These are phyloP conservation scores for Vigna radiata DNA, from an alignment of 306 rosid genomes.

Conservation along the genomic window DNA sequence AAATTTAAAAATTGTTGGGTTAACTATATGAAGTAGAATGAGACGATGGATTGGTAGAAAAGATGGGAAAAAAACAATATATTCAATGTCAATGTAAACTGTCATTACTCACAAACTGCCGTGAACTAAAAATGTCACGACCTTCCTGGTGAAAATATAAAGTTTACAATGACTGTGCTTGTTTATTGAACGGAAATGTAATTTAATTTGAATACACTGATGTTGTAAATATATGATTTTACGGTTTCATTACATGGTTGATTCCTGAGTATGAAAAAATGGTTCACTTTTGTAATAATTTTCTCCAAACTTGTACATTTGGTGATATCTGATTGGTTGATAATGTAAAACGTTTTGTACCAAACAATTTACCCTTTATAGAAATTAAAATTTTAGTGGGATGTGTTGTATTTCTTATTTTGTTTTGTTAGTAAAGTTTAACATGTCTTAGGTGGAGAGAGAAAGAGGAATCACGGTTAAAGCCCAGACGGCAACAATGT, in stretches of 20 bases:
- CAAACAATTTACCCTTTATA: background rate
- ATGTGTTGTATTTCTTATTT: constrained; percentile 31
- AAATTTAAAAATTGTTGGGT: constrained; percentile 1
- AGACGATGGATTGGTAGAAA: background rate
- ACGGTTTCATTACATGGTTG: background rate
- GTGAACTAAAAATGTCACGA: too few relatives aligned
- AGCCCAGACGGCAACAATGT: constrained; percentile 98
- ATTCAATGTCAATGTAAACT: background rate
- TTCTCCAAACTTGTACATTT: background rate
- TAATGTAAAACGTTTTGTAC: background rate
- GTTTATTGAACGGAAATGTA: background rate
- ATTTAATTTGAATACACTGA: background rate
- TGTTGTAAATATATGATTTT: background rate
- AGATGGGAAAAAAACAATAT: background rate
- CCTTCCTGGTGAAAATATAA: background rate
- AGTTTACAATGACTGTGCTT: background rate
- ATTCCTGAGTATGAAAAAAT: background rate
- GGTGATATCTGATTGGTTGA: background rate
- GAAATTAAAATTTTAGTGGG: background rate
- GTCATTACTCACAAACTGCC: background rate
- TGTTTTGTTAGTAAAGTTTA: constrained; percentile 41
- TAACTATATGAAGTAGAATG: constrained; percentile 4
- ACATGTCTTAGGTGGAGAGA: constrained; percentile 48
- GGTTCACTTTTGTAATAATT: background rate
- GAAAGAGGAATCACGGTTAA: constrained; percentile 96